A percentile compares a stretch with the other conserved stretches of the same genome.
Conservation (phyloP, 257 asterid species). For the Solanum peruvianum region DNA sequence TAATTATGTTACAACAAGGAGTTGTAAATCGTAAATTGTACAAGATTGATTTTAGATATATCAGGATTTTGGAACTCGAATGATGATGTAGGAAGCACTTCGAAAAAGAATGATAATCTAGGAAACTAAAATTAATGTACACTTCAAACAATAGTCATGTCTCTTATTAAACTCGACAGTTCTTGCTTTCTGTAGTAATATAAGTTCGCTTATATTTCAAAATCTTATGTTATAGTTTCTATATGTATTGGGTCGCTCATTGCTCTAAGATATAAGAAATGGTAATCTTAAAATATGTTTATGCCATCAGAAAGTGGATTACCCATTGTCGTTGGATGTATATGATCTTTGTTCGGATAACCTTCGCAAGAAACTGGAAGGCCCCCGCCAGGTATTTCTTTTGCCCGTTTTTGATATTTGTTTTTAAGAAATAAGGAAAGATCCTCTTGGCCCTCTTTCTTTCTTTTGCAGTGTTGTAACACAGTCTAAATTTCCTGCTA, state of each 20-base stretch:
- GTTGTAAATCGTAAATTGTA: neutral
- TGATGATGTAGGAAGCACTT: neutral
- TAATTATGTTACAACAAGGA: neutral
- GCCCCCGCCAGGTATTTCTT: constrained; percentile 68
- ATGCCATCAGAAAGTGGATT: constrained; percentile 81
- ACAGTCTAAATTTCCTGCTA: constrained; percentile 3
- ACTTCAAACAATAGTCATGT: neutral
- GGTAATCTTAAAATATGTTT: neutral
- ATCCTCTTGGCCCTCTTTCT: neutral
- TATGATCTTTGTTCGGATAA: constrained; percentile 92
- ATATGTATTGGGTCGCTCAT: constrained; percentile 35
- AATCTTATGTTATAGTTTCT: constrained; percentile 24
- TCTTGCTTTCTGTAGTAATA: neutral
- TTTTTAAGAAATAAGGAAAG: neutral
- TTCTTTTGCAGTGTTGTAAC: neutral
- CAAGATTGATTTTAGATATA: neutral
- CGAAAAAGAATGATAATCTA: neutral
- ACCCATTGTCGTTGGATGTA: constrained; percentile 90
- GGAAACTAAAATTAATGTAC: neutral
- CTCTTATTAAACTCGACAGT: neutral
- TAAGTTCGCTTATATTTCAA: neutral
- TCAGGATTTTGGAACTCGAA: neutral
- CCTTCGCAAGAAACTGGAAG: constrained; percentile 70
- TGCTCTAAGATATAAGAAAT: neutral
- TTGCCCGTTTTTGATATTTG: neutral